Base-by-base conservation (phyloP, 495 filamentous ascomycete species). In the Penicillium daleae region DNA sequence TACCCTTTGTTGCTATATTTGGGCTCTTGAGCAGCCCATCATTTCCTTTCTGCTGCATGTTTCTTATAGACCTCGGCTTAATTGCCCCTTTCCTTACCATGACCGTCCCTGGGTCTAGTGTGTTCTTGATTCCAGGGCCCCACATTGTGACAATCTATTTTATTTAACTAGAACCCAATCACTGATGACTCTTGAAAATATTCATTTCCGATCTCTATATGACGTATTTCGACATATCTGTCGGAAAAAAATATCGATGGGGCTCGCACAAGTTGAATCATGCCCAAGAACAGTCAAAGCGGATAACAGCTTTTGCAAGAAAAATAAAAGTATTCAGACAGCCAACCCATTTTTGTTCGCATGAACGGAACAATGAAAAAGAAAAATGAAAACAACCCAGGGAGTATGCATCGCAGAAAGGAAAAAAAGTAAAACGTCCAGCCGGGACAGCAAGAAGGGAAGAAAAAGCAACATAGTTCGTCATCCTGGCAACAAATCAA, bases 331-430 rank as follows among this genome's bases (percentile, higher is more conserved):
- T 56, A 56, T 60, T 74, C 69, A 79, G 66, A 79, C 54, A 74
- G 64, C 75, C 75, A 62, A 68, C 63, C 71, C 69, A 66, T 61
- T 75, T 74, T 63, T 65, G 60, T 60, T 49, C 64, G 44, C 67
- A 44, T 56, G 57, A 42, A 35, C 46, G 58, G 66, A 49, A 58
- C 33, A 49, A 21, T 3, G 8, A 13, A 65, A 60, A 56, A 57
- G 49, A 58, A 51, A 63, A 57, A 59, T 29, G 17, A 24, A 31
- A 42, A 42, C 13, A 27, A 13, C 39, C 19, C 31, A 39, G n/a
- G 21, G 4, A 56, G 52, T 33, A 39, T 33, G 33, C 21, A 37
- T 56, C 42, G 42, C 42, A 46, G 40, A 59, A 68, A 57, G 40
- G n/a, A 48, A 48, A 60, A 66, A 32, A 50, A 63, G 39, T 32